Evolutionary conservation across 192 early-diverging fungal genomes (phyloP), one percentile per base, ranked within the genome.

Genomic region (Coemansia sp.): DNA sequence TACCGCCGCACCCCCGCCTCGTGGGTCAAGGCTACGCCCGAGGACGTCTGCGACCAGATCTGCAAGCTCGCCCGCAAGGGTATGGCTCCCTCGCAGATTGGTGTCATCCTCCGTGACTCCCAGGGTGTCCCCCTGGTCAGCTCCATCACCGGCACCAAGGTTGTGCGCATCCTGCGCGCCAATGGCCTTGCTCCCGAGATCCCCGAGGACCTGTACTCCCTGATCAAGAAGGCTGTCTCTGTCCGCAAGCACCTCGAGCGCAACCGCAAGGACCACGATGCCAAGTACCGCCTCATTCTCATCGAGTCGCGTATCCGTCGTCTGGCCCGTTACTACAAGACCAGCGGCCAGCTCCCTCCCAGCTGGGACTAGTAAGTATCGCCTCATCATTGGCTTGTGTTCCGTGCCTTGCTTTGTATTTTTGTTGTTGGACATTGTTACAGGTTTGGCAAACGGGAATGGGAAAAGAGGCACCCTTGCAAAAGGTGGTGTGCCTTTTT

Each of bases 41-140:
- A 95, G 78, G 95, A 97, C 81, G 95, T 99, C 75, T 87, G 94
- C 85, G 95, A 97, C 70, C 91, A 92, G 83, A 97, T 99, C 85
- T 93, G 90, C 90, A 99, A 99, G 90, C 88, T 95, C 68, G 95
- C 97, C 79, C 97, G 96, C 91, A 99, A 99, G 93, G 97, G 97
- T 88, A 82, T 93, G 78, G 88, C 90, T 69, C 97, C 97, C 66
- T 97, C 97, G 66, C 95, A 97, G 87, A 99, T 99, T 82, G 97
- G 97, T 91, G 94, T 94, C 53, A 82, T 91, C 59, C 92, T 99
- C 69, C 88, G 97, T 86, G 97, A 99, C 85, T 90, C 92, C 67
- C 94, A 97, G 82, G 97, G 97, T 82, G 89, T 99, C 66, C 92
- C 97, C 72, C 95, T 96, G 84, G 97, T 99, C 83, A 88, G 88